phyloP scores from a whole-genome alignment of 345 rosid genomes.

The Aurinia saxatilis region DNA sequence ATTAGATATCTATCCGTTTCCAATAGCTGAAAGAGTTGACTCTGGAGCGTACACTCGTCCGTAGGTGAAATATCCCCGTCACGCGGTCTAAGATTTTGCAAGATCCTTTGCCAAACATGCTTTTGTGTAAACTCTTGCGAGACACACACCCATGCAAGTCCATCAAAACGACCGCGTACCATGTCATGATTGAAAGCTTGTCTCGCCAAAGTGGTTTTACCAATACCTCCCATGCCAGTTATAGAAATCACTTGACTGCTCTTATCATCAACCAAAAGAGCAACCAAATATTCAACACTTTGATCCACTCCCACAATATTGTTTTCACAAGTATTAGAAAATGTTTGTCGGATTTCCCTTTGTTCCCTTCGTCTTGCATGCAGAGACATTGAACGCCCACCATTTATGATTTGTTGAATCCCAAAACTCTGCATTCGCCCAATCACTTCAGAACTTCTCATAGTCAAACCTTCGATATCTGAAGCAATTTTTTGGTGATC shows the following conservation, averaged over 20 bases:
- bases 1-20: conserved; percentile 24
- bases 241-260: conserved; percentile 20
- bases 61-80: neutral
- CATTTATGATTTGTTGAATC: neutral
- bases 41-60: conserved; percentile 5
- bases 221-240: conserved; percentile 47
- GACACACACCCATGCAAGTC: conserved; percentile 32
- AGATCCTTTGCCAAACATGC: conserved; percentile 27
- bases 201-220: conserved; percentile 39
- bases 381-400: neutral
- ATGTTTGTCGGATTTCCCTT: neutral
- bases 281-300: conserved; percentile 6
- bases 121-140: conserved; percentile 19
- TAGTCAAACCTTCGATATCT: conserved; percentile 9
- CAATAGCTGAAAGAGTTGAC: conserved; percentile 3
- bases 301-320: conserved; percentile 33
- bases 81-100: conserved; percentile 11
- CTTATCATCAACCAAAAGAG: neutral
- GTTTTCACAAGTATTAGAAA: conserved; percentile 13
- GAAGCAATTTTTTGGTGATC: neutral
- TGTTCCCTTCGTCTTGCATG: neutral
- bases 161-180: conserved; percentile 16
- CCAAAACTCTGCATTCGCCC: conserved; percentile 22
- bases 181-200: conserved; percentile 11
- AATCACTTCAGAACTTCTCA: conserved; percentile 16